Evolutionary conservation across 129 eudicot genomes (phyloP).

Genomic region (Escallonia rubra): DNA sequence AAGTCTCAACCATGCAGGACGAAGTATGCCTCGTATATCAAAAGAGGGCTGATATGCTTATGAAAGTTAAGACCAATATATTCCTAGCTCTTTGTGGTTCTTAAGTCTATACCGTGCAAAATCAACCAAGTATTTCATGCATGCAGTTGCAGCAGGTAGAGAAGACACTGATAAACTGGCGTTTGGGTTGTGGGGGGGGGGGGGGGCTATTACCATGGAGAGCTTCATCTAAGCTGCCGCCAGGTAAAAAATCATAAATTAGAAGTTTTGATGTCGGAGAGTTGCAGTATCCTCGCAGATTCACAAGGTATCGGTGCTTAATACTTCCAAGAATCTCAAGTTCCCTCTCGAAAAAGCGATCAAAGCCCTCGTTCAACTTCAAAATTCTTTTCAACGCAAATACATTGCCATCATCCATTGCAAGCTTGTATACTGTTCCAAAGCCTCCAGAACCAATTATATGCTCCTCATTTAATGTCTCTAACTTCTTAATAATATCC

Average conservation of each 20-base stretch:
- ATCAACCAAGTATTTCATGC: no score
- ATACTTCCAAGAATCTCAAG: slow-evolving; percentile 98
- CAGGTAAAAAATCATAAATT: slow-evolving; percentile 84
- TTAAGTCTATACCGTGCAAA: no score
- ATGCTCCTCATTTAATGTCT: slow-evolving; percentile 81
- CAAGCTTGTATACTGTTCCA: slow-evolving; percentile 93
- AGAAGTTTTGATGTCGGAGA: slow-evolving; percentile 87
- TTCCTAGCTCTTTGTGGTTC: no score
- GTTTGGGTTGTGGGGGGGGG: no score
- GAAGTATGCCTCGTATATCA: no score
- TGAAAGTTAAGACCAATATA: no score
- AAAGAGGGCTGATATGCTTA: no score
- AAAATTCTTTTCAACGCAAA: slow-evolving; percentile 91
- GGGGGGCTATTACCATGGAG: slow-evolving; percentile 65
- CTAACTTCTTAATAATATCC: slow-evolving; percentile 84
- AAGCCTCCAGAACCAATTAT: slow-evolving; percentile 93
- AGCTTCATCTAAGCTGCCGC: slow-evolving; percentile 97
- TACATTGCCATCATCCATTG: slow-evolving; percentile 94
- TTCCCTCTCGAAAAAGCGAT: slow-evolving; percentile 94
- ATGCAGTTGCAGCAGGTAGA: no score
- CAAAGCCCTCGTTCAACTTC: slow-evolving; percentile 90
- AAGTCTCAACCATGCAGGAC: no score
- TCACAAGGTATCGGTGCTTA: slow-evolving; percentile 82
- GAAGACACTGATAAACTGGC: no score
- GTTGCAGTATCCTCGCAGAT: slow-evolving; percentile 95